phyloP scores from a whole-genome alignment of 768 basidiomycete species.

The Pleurotus tuoliensis region DNA sequence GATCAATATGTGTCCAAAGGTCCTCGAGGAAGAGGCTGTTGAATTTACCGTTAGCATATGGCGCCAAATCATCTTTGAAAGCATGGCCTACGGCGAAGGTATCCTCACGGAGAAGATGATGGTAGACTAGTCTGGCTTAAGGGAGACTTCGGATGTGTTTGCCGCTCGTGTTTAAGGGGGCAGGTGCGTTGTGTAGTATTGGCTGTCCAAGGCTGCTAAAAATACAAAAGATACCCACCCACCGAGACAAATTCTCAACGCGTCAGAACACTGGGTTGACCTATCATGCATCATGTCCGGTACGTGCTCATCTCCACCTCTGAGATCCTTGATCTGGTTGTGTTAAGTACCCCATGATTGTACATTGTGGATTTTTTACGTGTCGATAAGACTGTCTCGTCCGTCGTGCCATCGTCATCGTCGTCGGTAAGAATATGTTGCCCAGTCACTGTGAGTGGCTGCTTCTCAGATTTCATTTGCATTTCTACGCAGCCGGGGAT shows the following conservation, averaged over 20 bases:
- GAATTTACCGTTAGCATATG: constrained; percentile 78
- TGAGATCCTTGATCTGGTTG: too few relatives aligned
- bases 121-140: constrained; percentile 51
- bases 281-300: too few relatives aligned
- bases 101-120: constrained; percentile 82
- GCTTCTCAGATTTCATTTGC: too few relatives aligned
- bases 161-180: constrained; percentile 31
- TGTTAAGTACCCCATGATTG: too few relatives aligned
- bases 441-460: too few relatives aligned
- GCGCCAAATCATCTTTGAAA: constrained; percentile 94
- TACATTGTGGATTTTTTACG: too few relatives aligned
- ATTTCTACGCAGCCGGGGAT: too few relatives aligned
- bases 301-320: too few relatives aligned
- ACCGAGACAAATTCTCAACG: not conserved
- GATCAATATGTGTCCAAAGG: constrained; percentile 40
- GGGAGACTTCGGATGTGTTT: constrained; percentile 19
- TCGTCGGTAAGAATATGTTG: too few relatives aligned
- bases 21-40: constrained; percentile 87
- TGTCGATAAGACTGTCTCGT: too few relatives aligned
- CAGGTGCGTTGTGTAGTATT: constrained; percentile 64
- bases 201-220: constrained; percentile 30
- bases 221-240: constrained; percentile 2
- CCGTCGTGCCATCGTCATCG: too few relatives aligned
- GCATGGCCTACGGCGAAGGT: constrained; percentile 88
- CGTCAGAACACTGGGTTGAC: too few relatives aligned